Evolutionary conservation across 2,329 filamentous ascomycete genomes (phyloP).

Genomic region (Juglanconis juglandina): DNA sequence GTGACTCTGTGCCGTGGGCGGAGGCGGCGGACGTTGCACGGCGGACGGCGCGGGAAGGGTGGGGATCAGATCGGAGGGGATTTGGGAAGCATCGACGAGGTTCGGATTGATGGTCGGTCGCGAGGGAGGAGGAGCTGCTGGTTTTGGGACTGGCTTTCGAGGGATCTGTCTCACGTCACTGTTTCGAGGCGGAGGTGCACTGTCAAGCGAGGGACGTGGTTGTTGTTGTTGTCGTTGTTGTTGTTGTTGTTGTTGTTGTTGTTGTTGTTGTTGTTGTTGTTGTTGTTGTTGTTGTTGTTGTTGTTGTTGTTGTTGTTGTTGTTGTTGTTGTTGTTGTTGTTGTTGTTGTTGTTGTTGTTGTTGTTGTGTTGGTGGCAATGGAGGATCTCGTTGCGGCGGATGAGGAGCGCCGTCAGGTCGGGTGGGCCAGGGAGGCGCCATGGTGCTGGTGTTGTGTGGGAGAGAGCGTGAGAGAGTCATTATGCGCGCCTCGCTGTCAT

Average conservation of each 20-base stretch:
- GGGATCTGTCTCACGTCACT: conserved; percentile 7
- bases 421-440: conserved; percentile 15
- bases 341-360: background rate
- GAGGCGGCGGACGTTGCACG: conserved; percentile 8
- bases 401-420: conserved; percentile 7
- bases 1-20: conserved; percentile 36
- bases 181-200: background rate
- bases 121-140: background rate
- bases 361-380: conserved; percentile 1
- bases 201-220: conserved; percentile 7
- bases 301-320: background rate
- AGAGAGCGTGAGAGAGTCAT: conserved; percentile 14
- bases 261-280: background rate
- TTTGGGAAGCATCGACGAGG: conserved; percentile 4
- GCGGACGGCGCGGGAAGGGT: conserved; percentile 28
- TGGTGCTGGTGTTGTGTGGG: conserved; percentile 7
- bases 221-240: background rate
- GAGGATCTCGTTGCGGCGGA: conserved; percentile 14
- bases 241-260: background rate
- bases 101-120: conserved; percentile 1
- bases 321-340: background rate
- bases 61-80: conserved; percentile 40
- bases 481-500: conserved; percentile 15
- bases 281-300: too few relatives aligned
- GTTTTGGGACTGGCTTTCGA: conserved; percentile 7